Conservation (phyloP, 2,329 filamentous ascomycete species). For the Fusarium multiceps region DNA sequence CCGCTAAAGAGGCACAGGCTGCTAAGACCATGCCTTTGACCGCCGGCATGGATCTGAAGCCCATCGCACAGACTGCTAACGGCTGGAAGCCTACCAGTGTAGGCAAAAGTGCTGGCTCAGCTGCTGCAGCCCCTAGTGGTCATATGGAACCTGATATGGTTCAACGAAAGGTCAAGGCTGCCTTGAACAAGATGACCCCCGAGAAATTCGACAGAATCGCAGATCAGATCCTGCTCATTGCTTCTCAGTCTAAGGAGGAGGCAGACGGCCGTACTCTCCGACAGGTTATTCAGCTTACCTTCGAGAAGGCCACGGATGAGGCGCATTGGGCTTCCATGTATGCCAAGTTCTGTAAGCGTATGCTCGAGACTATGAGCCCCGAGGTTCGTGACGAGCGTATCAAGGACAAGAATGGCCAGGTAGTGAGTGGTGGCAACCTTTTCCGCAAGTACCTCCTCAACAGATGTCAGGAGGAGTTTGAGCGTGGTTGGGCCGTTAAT, state of each 20-base stretch:
- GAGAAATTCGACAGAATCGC: constrained; percentile 98
- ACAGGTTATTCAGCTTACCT: constrained; percentile 98
- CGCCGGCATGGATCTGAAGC: constrained; percentile 81
- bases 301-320: constrained; percentile 98
- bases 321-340: constrained; percentile 99
- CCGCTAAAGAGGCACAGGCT: constrained; percentile 72
- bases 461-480: constrained; percentile 98
- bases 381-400: constrained; percentile 97
- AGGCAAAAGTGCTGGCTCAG: constrained; percentile 53
- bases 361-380: constrained; percentile 93
- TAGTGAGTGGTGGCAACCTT: constrained; percentile 90
- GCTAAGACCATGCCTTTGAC: constrained; percentile 94
- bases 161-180: constrained; percentile 98
- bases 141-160: constrained; percentile 88
- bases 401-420: constrained; percentile 86
- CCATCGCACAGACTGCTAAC: constrained; percentile 74
- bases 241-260: constrained; percentile 95
- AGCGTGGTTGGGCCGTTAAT: constrained; percentile 95
- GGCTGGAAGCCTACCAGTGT: constrained; percentile 93
- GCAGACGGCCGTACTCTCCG: constrained; percentile 92
- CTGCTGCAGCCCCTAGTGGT: constrained; percentile 63
- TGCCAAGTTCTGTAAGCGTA: constrained; percentile 96
- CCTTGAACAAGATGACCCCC: constrained; percentile 99
- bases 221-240: constrained; percentile 91
- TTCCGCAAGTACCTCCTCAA: constrained; percentile 99